Base-by-base conservation (phyloP, 2,329 filamentous ascomycete species). In the Sclerotinia nivalis region DNA sequence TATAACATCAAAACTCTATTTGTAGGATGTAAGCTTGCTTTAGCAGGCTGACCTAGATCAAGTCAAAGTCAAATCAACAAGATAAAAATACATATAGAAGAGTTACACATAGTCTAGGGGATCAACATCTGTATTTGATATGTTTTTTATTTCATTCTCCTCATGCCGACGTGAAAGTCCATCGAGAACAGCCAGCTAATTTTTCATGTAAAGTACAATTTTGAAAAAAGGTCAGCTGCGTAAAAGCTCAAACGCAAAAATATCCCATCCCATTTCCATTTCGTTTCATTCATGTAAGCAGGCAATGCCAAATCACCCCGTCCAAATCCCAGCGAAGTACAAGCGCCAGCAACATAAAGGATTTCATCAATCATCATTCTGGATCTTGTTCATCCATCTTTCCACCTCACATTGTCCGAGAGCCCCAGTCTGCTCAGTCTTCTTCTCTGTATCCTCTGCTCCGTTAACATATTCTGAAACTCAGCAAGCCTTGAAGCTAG, bases 341-440 rank as follows among this genome's bases (percentile, higher is more conserved):
- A 64, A 64, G 60, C 45, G 60, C 60, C 60, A 50, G 60, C 31
- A 64, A 52, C 40, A 64, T 37, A 64, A 52, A 52, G 31, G 15
- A 37, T n/a, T 64, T 64, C 61, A 52, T 64, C 47, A 64, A 40
- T 64, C 61, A 64, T 64, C 47, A 64, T 22, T 64, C 47, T 40
- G 61, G 47, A 64, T 52, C n/a, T 28, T 34, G 20, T 7, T 25
- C 31, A 64, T 52, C 47, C 61, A 52, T 52, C 2, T 40, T 64
- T 22, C 31, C 47, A 47, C 28, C 40, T 40, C 47, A 40, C 31
- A 64, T 22, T 28, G 31, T 50, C 31, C 47, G 47, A 64, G 60
- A 64, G 61, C 47, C 13, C 61, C 61, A 52, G 61, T 40, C 61
- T 64, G 31, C 61, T 52, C 61, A 40, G 61, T 8, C 12, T 8